phyloP scores from a whole-genome alignment of 495 filamentous ascomycete species.

The Hyaloscypha variabilis region DNA sequence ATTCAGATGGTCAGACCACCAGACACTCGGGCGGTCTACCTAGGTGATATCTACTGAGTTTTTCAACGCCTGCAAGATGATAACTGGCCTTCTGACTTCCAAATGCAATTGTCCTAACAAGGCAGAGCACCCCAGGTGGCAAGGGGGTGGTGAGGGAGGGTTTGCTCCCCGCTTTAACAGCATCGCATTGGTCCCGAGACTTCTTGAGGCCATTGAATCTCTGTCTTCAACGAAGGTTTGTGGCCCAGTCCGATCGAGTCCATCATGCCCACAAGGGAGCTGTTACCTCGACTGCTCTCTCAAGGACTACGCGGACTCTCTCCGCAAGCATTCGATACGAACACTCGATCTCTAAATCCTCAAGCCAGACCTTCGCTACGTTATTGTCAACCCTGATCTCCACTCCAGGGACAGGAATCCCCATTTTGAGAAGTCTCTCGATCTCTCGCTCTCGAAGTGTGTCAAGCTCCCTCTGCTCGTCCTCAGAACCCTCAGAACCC shows the following conservation, averaged over 20 bases:
- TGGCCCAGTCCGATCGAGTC: not conserved
- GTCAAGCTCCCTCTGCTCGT: constrained; percentile 33
- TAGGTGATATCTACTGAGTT: too few relatives aligned
- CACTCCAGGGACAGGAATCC: constrained; percentile 86
- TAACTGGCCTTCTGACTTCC: not conserved
- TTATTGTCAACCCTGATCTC: constrained; percentile 87
- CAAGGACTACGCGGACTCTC: constrained; percentile 84
- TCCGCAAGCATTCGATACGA: constrained; percentile 70
- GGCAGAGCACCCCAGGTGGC: too few relatives aligned
- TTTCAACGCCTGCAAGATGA: not conserved
- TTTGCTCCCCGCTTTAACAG: too few relatives aligned
- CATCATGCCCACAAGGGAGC: constrained; percentile 63
- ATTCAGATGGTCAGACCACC: not conserved
- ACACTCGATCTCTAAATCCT: constrained; percentile 89
- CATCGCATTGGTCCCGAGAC: too few relatives aligned
- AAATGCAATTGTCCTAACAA: not conserved
- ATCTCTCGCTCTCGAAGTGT: constrained; percentile 63
- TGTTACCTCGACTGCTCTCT: constrained; percentile 88
- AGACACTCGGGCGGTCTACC: too few relatives aligned
- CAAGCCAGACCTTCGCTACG: constrained; percentile 86
- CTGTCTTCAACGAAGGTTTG: too few relatives aligned
- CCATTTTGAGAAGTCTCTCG: constrained; percentile 72
- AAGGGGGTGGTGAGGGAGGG: too few relatives aligned
- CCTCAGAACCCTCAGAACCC: constrained; percentile 36
- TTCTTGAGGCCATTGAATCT: too few relatives aligned